A percentile compares a stretch with the other conserved stretches of the same genome.
Conservation (phyloP, 1,139 yeast species). For the Spencermartinsiella ligniputridi region DNA sequence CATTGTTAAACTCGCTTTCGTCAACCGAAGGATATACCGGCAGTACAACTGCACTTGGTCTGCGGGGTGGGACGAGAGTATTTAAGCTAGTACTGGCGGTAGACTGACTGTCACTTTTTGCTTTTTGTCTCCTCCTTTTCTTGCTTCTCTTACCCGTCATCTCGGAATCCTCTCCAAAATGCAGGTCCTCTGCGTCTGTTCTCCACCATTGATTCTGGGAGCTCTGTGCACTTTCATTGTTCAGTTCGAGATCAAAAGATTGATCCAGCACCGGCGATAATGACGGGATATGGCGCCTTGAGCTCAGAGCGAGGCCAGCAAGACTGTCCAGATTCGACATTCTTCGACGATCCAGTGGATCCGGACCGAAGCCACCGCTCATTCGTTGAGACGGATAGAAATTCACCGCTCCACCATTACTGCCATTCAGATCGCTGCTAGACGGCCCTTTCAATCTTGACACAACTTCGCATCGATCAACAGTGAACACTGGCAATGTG, state of each 20-base stretch:
- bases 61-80: background rate
- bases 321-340: background rate
- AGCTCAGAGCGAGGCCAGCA: background rate
- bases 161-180: background rate
- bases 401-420: background rate
- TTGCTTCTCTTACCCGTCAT: background rate
- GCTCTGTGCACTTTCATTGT: background rate
- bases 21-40: background rate
- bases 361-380: background rate
- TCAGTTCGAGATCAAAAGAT: background rate
- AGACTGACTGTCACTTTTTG: background rate
- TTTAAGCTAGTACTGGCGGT: background rate
- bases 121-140: background rate
- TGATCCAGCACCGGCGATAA: background rate
- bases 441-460: background rate
- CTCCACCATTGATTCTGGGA: background rate
- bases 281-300: background rate
- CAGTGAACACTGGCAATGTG: background rate
- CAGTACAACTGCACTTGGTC: background rate
- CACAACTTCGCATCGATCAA: constrained; percentile 1
- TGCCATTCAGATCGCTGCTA: background rate
- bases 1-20: background rate
- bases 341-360: background rate
- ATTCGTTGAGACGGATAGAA: too few species aligned
- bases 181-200: background rate